Base-by-base conservation (phyloP, 805 yeast species). In the Candida silvicultrix region DNA sequence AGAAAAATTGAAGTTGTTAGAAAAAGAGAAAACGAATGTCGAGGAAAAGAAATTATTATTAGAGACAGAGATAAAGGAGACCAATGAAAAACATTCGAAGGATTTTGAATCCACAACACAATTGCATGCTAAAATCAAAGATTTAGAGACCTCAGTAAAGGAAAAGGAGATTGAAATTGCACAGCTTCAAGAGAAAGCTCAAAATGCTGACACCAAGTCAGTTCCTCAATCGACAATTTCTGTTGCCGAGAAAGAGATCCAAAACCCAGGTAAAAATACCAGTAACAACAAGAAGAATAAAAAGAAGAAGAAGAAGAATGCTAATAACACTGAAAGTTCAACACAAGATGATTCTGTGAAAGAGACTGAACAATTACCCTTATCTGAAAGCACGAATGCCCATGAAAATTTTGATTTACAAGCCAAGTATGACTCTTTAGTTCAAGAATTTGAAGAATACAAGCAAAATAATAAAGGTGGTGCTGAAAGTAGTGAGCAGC, bases 81-180 rank as follows among this genome's bases (percentile, higher is more conserved):
- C n/a, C n/a, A n/a, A n/a, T n/a, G n/a, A n/a, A n/a, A n/a, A 29
- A 9, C 50, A 22, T 40, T 55, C 37, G 40, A 51, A 14, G 29
- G 51, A n/a, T n/a, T n/a, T n/a, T n/a, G n/a, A n/a, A n/a, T n/a
- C n/a, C n/a, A n/a, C n/a, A n/a, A n/a, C n/a, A n/a, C n/a, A n/a
- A n/a, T n/a, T n/a, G n/a, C n/a, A n/a, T n/a, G n/a, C n/a, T n/a
- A n/a, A n/a, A n/a, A n/a, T 15, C 5, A 15, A 3, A 15, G 18
- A 11, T 3, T 31, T 31, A n/a, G n/a, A n/a, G n/a, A n/a, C n/a
- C n/a, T n/a, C n/a, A n/a, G n/a, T n/a, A n/a, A n/a, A n/a, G n/a
- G n/a, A 34, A 18, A 18, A 12, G 21, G 15, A 34, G 4, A 15
- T 4, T 32, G 35, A 15, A 44, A 48, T 38, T 15, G 39, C 34